Conservation (phyloP, 805 yeast species). For the Metschnikowia orientalis region DNA sequence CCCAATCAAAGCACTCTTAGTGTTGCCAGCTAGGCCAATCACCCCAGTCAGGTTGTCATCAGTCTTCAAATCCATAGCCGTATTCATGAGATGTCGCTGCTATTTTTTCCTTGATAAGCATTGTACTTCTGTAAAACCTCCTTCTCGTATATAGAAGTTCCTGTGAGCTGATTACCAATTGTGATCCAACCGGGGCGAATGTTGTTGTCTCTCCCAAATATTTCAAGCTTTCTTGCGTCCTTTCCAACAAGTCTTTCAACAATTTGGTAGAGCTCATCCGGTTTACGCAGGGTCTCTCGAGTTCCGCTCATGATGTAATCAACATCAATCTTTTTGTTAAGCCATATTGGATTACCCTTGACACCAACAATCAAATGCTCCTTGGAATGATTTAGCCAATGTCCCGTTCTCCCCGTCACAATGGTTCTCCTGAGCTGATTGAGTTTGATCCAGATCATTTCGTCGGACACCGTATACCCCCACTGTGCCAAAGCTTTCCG, state of each 20-base stretch:
- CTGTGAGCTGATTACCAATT: constrained; percentile 72
- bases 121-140: constrained; percentile 46
- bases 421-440: constrained; percentile 85
- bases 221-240: constrained; percentile 74
- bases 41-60: neutral
- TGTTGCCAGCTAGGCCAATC: constrained; percentile 8
- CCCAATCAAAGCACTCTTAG: constrained; percentile 3
- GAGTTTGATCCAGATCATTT: constrained; percentile 85
- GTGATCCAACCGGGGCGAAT: constrained; percentile 89
- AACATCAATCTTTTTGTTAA: constrained; percentile 59
- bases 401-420: constrained; percentile 95
- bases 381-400: constrained; percentile 93
- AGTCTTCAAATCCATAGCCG: neutral
- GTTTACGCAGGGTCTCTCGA: constrained; percentile 85
- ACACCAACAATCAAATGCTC: constrained; percentile 85
- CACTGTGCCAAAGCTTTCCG: constrained; percentile 68
- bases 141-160: constrained; percentile 52
- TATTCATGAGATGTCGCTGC: neutral
- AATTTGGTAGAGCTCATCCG: constrained; percentile 82
- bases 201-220: constrained; percentile 86
- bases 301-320: constrained; percentile 80
- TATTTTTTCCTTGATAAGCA: constrained; percentile 9
- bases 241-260: constrained; percentile 80
- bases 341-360: constrained; percentile 77
- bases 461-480: constrained; percentile 81